Percentiles rank a stretch among this genome's conserved stretches.
These are phyloP conservation scores for Thraustochytrium striatum DNA, from an alignment of 352 stramenopile genomes.

Conservation along the genomic window DNA sequence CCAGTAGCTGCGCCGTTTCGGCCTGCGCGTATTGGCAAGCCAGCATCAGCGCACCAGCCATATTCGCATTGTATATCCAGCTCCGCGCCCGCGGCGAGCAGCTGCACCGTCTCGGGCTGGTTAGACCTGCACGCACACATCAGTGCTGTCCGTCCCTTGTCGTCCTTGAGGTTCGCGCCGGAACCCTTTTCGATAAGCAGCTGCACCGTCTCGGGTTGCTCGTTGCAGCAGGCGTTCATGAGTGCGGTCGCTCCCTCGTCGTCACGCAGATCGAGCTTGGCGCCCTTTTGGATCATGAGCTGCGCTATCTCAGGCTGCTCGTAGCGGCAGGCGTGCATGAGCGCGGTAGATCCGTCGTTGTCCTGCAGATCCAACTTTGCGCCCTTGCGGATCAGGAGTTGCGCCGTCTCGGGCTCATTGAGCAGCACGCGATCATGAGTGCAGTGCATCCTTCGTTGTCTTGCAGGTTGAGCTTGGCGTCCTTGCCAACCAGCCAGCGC, in stretches of 20 bases:
- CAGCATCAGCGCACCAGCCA: conserved; percentile 23
- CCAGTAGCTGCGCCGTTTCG: conserved; percentile 6
- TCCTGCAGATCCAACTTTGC: conserved; percentile 23
- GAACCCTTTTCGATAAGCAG: not conserved
- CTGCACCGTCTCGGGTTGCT: not conserved
- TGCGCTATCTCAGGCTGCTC: conserved; percentile 7
- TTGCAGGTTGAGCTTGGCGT: not conserved
- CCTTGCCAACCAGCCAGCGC: not conserved
- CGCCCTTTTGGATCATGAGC: not conserved
- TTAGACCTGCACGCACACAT: not conserved
- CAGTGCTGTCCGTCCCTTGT: not conserved
- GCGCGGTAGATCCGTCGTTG: not conserved
- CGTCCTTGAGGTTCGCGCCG: not conserved
- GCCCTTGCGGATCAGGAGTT: not conserved
- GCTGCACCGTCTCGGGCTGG: not conserved
- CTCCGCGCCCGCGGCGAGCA: not conserved
- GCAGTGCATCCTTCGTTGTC: not conserved
- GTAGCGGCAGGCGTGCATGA: conserved; percentile 3
- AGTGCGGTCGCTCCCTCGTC: conserved; percentile 19
- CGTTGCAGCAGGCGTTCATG: conserved; percentile 8
- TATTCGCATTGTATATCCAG: not conserved
- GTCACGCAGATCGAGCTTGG: not conserved
- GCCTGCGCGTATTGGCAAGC: not conserved
- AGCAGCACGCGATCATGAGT: not conserved
- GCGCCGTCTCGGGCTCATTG: not conserved